Conservation (phyloP, 495 filamentous ascomycete species). For the Lepidopterella palustris region DNA sequence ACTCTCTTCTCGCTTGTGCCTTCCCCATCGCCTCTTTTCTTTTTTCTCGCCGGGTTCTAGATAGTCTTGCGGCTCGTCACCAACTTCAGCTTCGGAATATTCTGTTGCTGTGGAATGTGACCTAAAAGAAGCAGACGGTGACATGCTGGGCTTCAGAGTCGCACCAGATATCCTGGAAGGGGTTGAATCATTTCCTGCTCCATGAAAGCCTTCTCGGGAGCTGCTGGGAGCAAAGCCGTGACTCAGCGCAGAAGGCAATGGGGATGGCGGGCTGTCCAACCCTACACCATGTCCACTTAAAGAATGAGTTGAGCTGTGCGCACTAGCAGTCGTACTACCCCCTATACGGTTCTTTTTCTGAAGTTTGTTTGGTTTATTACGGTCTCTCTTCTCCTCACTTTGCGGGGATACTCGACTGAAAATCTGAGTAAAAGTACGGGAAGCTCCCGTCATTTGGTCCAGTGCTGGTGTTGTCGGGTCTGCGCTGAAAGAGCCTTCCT, state of each 20-base stretch:
- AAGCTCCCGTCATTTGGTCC: constrained; percentile 10
- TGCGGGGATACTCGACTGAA: constrained; percentile 18
- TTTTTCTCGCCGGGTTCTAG: constrained; percentile 16
- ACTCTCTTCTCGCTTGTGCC: constrained; percentile 25
- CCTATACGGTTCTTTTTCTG: constrained; percentile 28
- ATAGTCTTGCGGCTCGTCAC: constrained; percentile 43
- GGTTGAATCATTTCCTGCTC: constrained; percentile 11
- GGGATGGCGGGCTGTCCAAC: constrained; percentile 18
- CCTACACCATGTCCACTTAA: constrained; percentile 52
- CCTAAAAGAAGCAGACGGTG: constrained; percentile 62
- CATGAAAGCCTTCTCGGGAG: constrained; percentile 14
- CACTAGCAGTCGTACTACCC: constrained; percentile 24
- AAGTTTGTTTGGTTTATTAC: constrained; percentile 28
- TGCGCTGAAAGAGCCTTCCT: constrained; percentile 14
- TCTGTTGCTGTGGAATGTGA: constrained; percentile 70
- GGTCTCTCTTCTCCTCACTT: constrained; percentile 17
- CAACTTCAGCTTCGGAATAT: constrained; percentile 66
- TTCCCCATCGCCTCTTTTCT: constrained; percentile 17
- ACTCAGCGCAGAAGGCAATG: constrained; percentile 41
- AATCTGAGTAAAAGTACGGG: constrained; percentile 27
- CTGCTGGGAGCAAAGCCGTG: constrained; percentile 30
- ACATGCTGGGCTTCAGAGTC: constrained; percentile 54
- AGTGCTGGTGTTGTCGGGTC: background rate
- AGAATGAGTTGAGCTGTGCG: constrained; percentile 30
- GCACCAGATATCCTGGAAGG: constrained; percentile 38